phyloP scores from a whole-genome alignment of 495 filamentous ascomycete species.

The Podospora anserina region DNA sequence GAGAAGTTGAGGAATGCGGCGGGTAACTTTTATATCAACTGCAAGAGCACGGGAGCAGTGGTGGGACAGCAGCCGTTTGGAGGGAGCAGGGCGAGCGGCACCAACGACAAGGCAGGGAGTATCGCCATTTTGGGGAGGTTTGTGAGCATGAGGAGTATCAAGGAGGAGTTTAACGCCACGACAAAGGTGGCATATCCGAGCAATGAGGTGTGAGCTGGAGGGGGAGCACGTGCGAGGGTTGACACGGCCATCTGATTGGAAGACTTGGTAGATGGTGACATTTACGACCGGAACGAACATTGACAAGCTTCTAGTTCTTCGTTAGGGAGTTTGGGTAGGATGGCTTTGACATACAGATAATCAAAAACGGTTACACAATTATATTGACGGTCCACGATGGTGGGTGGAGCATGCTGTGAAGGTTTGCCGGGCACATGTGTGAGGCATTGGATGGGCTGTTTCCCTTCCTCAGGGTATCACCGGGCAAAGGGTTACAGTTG shows the following conservation, averaged over 20 bases:
- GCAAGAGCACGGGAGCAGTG: slow-evolving; percentile 88
- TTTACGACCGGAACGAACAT: not conserved
- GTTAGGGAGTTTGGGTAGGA: not conserved
- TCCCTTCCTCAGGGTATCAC: slow-evolving; percentile 7
- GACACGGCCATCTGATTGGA: not conserved
- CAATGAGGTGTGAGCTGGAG: slow-evolving; percentile 52
- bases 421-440: not conserved
- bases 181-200: slow-evolving; percentile 74
- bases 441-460: not conserved
- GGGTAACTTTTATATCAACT: slow-evolving; percentile 92
- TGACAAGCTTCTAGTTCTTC: not conserved
- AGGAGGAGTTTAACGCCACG: slow-evolving; percentile 79
- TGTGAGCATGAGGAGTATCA: slow-evolving; percentile 78
- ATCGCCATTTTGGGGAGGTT: slow-evolving; percentile 71
- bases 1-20: slow-evolving; percentile 72
- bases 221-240: not conserved
- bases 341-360: not conserved
- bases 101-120: slow-evolving; percentile 89
- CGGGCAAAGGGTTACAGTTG: not conserved
- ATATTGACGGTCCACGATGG: not conserved
- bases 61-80: slow-evolving; percentile 93
- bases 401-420: not conserved
- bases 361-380: not conserved
- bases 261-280: not conserved
- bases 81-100: slow-evolving; percentile 79